Evolutionary conservation across 768 basidiomycete genomes (phyloP).

Genomic region (Leccinellum rugosiceps): DNA sequence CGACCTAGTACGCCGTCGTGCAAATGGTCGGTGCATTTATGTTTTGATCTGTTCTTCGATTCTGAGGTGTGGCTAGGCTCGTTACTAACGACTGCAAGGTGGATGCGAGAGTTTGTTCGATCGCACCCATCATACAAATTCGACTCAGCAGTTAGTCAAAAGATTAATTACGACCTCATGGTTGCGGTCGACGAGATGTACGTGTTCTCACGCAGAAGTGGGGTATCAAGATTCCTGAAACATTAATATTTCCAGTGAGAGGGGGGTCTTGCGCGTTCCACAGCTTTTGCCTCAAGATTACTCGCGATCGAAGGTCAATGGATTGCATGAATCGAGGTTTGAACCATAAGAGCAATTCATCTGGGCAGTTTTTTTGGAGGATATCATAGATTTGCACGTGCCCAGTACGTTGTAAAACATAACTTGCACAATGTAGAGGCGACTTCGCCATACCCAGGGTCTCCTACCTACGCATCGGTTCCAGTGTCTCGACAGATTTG

Average conservation of each 20-base stretch:
- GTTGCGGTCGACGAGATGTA: conserved; percentile 90
- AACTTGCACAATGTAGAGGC: background rate
- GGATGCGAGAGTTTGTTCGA: conserved; percentile 91
- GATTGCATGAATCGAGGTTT: conserved; percentile 24
- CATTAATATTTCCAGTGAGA: conserved; percentile 46
- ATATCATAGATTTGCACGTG: background rate
- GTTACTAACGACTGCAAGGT: conserved; percentile 82
- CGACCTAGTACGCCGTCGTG: conserved; percentile 70
- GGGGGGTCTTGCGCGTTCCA: conserved; percentile 58
- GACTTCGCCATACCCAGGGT: background rate
- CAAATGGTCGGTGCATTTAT: conserved; percentile 58
- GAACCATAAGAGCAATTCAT: conserved; percentile 15
- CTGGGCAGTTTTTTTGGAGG: background rate
- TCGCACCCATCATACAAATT: conserved; percentile 88
- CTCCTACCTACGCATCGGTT: background rate
- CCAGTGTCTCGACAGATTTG: background rate
- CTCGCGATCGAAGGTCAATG: conserved; percentile 32
- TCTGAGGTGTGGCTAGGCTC: conserved; percentile 48
- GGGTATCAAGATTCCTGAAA: background rate
- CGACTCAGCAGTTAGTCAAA: conserved; percentile 88
- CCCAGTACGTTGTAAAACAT: background rate
- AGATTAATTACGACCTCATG: conserved; percentile 93
- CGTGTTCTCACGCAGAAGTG: conserved; percentile 30
- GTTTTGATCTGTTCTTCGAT: conserved; percentile 1
- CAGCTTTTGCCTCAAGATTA: conserved; percentile 65